Conservation (phyloP, 2,329 filamentous ascomycete species). For the Hypoxylon sp. region DNA sequence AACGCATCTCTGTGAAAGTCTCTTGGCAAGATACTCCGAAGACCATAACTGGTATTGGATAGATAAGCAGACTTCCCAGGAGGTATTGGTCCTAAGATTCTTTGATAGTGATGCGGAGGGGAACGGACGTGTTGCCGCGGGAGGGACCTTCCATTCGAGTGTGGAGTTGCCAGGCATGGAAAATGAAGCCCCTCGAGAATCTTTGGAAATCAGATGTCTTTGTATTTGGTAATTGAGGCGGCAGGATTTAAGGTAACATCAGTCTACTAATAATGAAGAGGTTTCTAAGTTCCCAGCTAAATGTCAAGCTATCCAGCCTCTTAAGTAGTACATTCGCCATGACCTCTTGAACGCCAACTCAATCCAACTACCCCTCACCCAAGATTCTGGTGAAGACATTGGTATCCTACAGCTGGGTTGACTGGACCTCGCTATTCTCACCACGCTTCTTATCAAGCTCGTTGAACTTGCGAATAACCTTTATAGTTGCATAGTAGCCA, state of each 20-base stretch:
- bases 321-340: too few relatives aligned
- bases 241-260: neutral
- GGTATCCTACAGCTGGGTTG: neutral
- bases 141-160: slow-evolving; percentile 24
- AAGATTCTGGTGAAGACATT: neutral
- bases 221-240: slow-evolving; percentile 15
- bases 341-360: neutral
- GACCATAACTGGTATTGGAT: slow-evolving; percentile 24
- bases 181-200: slow-evolving; percentile 20
- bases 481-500: slow-evolving; percentile 61
- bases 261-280: slow-evolving; percentile 1
- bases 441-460: slow-evolving; percentile 45
- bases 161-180: slow-evolving; percentile 20
- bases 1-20: slow-evolving; percentile 5
- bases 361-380: neutral
- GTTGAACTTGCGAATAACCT: slow-evolving; percentile 59
- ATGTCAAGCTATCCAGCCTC: neutral
- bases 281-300: neutral
- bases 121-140: slow-evolving; percentile 3
- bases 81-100: slow-evolving; percentile 20
- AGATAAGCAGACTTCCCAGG: slow-evolving; percentile 20
- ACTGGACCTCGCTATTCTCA: neutral
- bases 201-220: slow-evolving; percentile 21
- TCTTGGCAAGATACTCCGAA: slow-evolving; percentile 7
- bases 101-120: slow-evolving; percentile 28